Conservation (phyloP, 805 yeast genomes). For the Myxozyma neglecta region DNA sequence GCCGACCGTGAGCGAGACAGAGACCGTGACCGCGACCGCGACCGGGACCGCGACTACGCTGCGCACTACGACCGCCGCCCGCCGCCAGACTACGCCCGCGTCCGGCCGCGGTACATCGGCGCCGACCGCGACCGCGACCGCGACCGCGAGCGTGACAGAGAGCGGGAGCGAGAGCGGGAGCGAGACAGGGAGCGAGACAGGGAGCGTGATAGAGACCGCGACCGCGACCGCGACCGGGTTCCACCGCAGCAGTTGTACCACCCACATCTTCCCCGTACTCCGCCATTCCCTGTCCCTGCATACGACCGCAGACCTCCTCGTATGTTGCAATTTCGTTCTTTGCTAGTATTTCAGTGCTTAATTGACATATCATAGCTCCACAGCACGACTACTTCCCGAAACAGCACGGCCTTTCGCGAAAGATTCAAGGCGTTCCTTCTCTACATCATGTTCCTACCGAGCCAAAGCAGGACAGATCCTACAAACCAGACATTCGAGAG, state of each 20-base stretch:
- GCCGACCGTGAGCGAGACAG: constrained; percentile 14
- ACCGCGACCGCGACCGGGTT: background rate
- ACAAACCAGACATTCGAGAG: background rate
- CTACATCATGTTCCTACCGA: background rate
- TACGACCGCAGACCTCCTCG: background rate
- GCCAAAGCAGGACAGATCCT: background rate
- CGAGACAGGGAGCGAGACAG: constrained; percentile 13
- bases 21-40: constrained; percentile 22
- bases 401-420: background rate
- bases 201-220: constrained; percentile 1
- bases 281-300: background rate
- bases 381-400: background rate
- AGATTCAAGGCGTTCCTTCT: background rate
- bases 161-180: constrained; percentile 13
- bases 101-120: constrained; percentile 1
- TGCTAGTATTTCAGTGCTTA: background rate
- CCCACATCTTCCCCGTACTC: background rate
- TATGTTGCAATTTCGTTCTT: background rate
- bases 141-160: constrained; percentile 21
- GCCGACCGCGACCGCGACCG: constrained; percentile 8
- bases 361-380: background rate
- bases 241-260: background rate
- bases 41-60: constrained; percentile 3
- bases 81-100: no score
- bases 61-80: no score